A percentile compares a stretch with the other conserved stretches of the same genome.
Conservation (phyloP, 768 basidiomycete species). For the Russula griseocarnosa region DNA sequence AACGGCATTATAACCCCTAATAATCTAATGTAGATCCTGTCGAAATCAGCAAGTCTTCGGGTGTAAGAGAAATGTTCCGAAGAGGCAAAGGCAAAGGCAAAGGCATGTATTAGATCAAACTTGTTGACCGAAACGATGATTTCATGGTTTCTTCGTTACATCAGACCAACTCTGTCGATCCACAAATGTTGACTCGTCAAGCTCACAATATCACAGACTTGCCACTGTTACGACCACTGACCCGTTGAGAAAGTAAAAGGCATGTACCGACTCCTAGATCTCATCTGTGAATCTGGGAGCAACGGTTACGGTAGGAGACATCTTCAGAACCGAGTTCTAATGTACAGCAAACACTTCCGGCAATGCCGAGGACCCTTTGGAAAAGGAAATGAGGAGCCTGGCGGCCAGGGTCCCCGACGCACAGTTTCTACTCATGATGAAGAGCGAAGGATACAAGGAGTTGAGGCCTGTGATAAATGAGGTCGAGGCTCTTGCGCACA, state of each 20-base stretch:
- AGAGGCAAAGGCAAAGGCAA: not conserved
- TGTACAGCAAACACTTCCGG: no score
- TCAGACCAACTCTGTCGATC: no score
- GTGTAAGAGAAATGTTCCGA: not conserved
- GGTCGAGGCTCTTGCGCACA: not conserved
- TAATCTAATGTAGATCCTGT: not conserved
- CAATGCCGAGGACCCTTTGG: not conserved
- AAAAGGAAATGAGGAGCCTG: conserved; percentile 16
- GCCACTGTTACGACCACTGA: not conserved
- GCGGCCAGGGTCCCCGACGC: conserved; percentile 5
- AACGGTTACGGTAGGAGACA: conserved; percentile 46
- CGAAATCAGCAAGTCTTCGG: not conserved
- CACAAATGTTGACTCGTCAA: no score
- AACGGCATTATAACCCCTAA: not conserved
- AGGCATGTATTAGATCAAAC: not conserved
- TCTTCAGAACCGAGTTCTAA: not conserved
- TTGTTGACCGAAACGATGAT: no score
- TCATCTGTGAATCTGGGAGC: conserved; percentile 48
- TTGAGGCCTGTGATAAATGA: conserved; percentile 3
- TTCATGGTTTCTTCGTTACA: not conserved
- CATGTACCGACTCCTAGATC: conserved; percentile 52
- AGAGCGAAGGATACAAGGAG: not conserved
- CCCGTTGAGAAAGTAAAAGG: conserved; percentile 36
- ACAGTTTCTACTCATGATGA: conserved; percentile 18
- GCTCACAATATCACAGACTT: no score